phyloP scores from a whole-genome alignment of 148 eudicot species.

The Arctostaphylos glauca region DNA sequence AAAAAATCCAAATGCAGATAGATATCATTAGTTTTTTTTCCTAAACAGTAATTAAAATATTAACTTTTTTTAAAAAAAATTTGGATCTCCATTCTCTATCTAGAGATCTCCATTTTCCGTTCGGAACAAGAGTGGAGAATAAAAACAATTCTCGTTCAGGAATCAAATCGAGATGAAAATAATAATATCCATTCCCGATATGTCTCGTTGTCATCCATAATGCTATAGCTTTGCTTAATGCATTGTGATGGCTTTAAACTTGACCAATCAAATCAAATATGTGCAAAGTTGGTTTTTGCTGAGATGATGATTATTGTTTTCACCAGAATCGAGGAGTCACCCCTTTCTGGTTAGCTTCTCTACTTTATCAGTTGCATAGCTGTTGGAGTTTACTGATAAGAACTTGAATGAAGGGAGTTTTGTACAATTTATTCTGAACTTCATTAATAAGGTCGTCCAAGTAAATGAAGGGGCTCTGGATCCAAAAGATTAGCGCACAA shows the following conservation, averaged over 20 bases:
- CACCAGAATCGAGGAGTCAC: slow-evolving; percentile 64
- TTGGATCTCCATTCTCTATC: too few species aligned
- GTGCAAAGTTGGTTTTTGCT: slow-evolving; percentile 89
- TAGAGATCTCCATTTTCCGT: too few species aligned
- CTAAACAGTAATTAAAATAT: too few species aligned
- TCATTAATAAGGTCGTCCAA: slow-evolving; percentile 68
- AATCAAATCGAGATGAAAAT: too few species aligned
- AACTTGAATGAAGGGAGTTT: slow-evolving; percentile 92
- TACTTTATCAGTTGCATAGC: slow-evolving; percentile 55
- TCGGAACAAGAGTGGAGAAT: too few species aligned
- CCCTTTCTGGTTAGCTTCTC: slow-evolving; percentile 39
- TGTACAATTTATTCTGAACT: slow-evolving; percentile 63
- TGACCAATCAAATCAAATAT: slow-evolving; percentile 96
- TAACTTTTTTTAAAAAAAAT: too few species aligned
- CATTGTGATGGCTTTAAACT: slow-evolving; percentile 68
- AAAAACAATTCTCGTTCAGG: too few species aligned
- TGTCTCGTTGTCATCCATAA: too few species aligned
- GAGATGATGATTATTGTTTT: slow-evolving; percentile 83
- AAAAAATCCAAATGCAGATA: too few species aligned
- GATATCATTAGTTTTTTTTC: too few species aligned
- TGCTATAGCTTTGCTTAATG: too few species aligned
- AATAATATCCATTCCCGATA: too few species aligned
- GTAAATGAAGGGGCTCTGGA: slow-evolving; percentile 39
- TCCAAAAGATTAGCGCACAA: slow-evolving; percentile 61
- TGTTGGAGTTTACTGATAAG: slow-evolving; percentile 86